phyloP scores from a whole-genome alignment of 2,329 filamentous ascomycete species.

The Penicillium verrucosum region DNA sequence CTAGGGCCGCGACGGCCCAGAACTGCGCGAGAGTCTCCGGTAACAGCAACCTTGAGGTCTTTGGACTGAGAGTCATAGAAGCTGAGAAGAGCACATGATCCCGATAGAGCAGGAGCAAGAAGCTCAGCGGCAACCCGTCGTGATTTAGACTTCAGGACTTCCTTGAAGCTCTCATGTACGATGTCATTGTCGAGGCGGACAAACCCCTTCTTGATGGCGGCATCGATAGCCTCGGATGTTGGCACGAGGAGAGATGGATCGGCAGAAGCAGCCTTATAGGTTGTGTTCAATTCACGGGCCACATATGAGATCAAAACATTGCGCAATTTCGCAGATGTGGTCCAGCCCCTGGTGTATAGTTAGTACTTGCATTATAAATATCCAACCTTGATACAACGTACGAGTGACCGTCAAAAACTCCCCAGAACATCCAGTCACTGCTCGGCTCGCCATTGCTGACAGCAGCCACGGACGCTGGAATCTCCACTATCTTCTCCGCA shows the following conservation, averaged over 20 bases:
- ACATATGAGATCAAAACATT: conserved; percentile 91
- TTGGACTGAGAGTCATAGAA: conserved; percentile 92
- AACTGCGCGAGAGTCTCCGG: conserved; percentile 92
- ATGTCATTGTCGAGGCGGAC: conserved; percentile 88
- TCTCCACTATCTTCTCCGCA: conserved; percentile 94
- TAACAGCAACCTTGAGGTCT: conserved; percentile 88
- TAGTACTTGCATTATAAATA: conserved; percentile 1
- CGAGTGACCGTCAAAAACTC: conserved; percentile 96
- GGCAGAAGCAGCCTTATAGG: conserved; percentile 71
- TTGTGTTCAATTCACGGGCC: conserved; percentile 84
- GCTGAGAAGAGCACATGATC: conserved; percentile 92
- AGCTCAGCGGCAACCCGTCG: conserved; percentile 89
- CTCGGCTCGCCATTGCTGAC: conserved; percentile 55
- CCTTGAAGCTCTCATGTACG: conserved; percentile 86
- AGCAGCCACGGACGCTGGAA: conserved; percentile 61
- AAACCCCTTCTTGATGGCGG: conserved; percentile 90
- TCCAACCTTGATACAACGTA: conserved; percentile 47
- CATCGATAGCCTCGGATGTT: conserved; percentile 74
- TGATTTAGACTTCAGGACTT: conserved; percentile 82
- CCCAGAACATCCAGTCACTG: conserved; percentile 99
- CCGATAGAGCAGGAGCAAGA: conserved; percentile 86
- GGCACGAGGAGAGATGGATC: conserved; percentile 61
- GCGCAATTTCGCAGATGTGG: conserved; percentile 90
- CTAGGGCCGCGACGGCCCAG: conserved; percentile 72
- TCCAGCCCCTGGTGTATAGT: conserved; percentile 71